Evolutionary conservation across 257 asterid species (phyloP).

Genomic region (Echium plantagineum): DNA sequence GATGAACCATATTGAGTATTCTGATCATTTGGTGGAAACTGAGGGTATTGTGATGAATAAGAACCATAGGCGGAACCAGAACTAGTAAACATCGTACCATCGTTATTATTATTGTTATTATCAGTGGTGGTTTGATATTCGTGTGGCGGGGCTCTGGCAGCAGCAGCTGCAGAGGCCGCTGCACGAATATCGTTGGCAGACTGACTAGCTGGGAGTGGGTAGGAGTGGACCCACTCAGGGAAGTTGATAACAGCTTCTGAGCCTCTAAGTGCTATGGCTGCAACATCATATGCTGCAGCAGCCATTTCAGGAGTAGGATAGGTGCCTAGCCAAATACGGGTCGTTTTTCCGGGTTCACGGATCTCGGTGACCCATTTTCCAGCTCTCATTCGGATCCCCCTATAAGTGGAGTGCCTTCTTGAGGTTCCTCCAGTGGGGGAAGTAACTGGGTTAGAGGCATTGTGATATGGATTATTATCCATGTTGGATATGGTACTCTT

Average conservation of each 20-base stretch:
- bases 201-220: constrained; percentile 31
- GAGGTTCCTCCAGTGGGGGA: not conserved
- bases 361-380: constrained; percentile 65
- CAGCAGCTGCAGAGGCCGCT: constrained; percentile 30
- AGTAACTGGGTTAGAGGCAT: not conserved
- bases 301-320: constrained; percentile 57
- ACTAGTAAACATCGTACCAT: no score
- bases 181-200: constrained; percentile 26
- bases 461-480: not conserved
- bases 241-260: constrained; percentile 13
- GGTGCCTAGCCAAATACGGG: constrained; percentile 57
- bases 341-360: constrained; percentile 45
- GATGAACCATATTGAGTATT: not conserved
- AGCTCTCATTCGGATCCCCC: constrained; percentile 41
- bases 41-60: not conserved
- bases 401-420: constrained; percentile 32
- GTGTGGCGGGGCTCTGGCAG: constrained; percentile 10
- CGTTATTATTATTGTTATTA: no score
- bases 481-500: not conserved
- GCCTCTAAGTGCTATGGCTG: constrained; percentile 44
- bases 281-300: constrained; percentile 55
- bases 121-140: not conserved
- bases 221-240: constrained; percentile 4
- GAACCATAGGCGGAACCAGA: not conserved
- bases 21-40: not conserved